Conservation (phyloP, 495 filamentous ascomycete species). For the Aspergillus coremiiformis region DNA sequence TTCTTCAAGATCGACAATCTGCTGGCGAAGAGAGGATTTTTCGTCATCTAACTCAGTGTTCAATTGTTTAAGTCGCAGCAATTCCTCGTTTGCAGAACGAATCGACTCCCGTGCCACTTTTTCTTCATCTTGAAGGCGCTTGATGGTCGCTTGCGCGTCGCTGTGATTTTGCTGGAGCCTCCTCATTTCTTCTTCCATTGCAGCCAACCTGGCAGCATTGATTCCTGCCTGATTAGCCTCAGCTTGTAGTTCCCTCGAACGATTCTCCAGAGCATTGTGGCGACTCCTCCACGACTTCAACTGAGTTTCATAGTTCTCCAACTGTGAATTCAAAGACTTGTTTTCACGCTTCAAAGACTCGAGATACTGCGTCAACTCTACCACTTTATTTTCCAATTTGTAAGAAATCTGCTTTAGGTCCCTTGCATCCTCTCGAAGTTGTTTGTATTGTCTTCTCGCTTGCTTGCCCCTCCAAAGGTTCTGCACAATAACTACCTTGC, state of each 20-base stretch:
- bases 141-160: conserved; percentile 78
- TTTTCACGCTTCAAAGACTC: conserved; percentile 90
- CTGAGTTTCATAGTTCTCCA: conserved; percentile 94
- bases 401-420: conserved; percentile 99
- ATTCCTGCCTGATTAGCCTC: conserved; percentile 98
- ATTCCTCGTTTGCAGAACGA: conserved; percentile 63
- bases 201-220: conserved; percentile 74
- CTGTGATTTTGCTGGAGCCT: conserved; percentile 79
- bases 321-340: conserved; percentile 76
- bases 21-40: conserved; percentile 74
- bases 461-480: conserved; percentile 85
- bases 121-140: conserved; percentile 89
- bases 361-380: conserved; percentile 90
- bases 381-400: conserved; percentile 98
- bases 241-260: conserved; percentile 85
- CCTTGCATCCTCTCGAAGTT: conserved; percentile 83
- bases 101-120: conserved; percentile 72
- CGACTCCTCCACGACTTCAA: conserved; percentile 89
- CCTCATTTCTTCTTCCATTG: conserved; percentile 91
- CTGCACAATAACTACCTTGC: conserved; percentile 83
- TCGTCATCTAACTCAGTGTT: conserved; percentile 70
- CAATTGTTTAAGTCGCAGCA: conserved; percentile 64
- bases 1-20: conserved; percentile 84
- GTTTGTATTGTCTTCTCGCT: conserved; percentile 81
- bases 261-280: conserved; percentile 83